Conservation (phyloP, 2,329 filamentous ascomycete species). For the Plectosphaerella plurivora region DNA sequence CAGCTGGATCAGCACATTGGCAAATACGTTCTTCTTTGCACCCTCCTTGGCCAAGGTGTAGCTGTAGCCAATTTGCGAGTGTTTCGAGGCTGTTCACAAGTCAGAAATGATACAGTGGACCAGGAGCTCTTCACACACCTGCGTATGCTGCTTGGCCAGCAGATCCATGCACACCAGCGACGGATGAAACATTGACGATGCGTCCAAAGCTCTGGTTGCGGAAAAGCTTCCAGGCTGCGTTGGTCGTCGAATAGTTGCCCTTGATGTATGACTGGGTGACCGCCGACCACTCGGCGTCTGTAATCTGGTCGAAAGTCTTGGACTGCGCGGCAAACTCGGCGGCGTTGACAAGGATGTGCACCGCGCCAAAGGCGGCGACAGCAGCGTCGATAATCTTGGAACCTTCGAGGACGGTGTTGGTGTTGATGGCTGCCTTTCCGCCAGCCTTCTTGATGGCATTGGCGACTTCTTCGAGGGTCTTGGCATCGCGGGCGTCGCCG, state of each 20-base stretch:
- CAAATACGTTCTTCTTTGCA: slow-evolving; percentile 92
- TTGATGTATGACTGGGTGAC: slow-evolving; percentile 88
- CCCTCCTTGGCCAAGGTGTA: slow-evolving; percentile 97
- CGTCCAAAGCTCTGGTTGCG: slow-evolving; percentile 97
- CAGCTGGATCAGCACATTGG: slow-evolving; percentile 91
- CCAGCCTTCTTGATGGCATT: slow-evolving; percentile 79
- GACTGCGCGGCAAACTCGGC: slow-evolving; percentile 84
- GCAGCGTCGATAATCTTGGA: slow-evolving; percentile 93
- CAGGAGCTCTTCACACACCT: slow-evolving; percentile 31
- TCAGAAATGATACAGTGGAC: background rate
- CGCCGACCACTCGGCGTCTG: slow-evolving; percentile 91
- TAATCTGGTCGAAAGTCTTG: slow-evolving; percentile 97
- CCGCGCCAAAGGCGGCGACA: slow-evolving; percentile 73
- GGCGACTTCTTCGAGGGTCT: slow-evolving; percentile 76
- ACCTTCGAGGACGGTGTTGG: slow-evolving; percentile 88
- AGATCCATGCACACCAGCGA: slow-evolving; percentile 88
- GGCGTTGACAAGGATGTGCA: slow-evolving; percentile 97
- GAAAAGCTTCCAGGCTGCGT: slow-evolving; percentile 95
- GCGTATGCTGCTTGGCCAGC: slow-evolving; percentile 97
- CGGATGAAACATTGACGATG: slow-evolving; percentile 91
- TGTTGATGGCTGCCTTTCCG: slow-evolving; percentile 95
- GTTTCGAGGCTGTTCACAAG: slow-evolving; percentile 69
- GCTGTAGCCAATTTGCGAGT: slow-evolving; percentile 91
- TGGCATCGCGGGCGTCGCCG: slow-evolving; percentile 13
- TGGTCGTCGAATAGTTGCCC: slow-evolving; percentile 84